Percentiles rank a stretch among this genome's conserved stretches.
These are phyloP conservation scores for Silene coronaria DNA, from an alignment of 179 eudicot species.

Conservation along the genomic window DNA sequence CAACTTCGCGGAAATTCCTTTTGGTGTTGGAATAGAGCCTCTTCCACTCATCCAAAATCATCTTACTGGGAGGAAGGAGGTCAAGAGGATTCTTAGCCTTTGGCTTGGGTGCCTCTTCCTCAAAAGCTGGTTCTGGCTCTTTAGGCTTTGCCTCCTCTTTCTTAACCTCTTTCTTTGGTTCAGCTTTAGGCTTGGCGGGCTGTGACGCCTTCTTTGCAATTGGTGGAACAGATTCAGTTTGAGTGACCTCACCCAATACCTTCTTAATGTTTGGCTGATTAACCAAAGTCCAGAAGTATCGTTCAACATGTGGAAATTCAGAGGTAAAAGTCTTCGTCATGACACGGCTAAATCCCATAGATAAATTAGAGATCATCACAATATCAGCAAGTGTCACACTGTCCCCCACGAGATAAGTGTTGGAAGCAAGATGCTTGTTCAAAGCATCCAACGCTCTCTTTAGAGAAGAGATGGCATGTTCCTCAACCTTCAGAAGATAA, in stretches of 20 bases:
- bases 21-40: conserved; percentile 87
- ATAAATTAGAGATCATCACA: conserved; percentile 46
- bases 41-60: conserved; percentile 91
- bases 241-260: conserved; percentile 56
- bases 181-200: conserved; percentile 52
- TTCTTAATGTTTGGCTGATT: conserved; percentile 65
- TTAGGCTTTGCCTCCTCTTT: conserved; percentile 47
- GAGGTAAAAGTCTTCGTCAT: conserved; percentile 70
- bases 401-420: conserved; percentile 65
- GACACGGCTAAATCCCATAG: conserved; percentile 35
- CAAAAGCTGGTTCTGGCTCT: conserved; percentile 37
- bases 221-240: conserved; percentile 44
- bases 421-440: conserved; percentile 59
- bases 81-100: conserved; percentile 84
- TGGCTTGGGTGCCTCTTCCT: conserved; percentile 79
- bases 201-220: conserved; percentile 47
- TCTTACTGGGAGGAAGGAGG: conserved; percentile 74
- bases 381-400: conserved; percentile 67
- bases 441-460: conserved; percentile 60
- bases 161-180: conserved; percentile 51
- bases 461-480: conserved; percentile 47
- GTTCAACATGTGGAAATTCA: conserved; percentile 72
- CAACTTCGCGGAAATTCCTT: conserved; percentile 86
- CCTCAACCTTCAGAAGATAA: conserved; percentile 45
- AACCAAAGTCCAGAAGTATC: conserved; percentile 70